phyloP scores from a whole-genome alignment of 805 yeast genomes.

The Candida wancherniae region DNA sequence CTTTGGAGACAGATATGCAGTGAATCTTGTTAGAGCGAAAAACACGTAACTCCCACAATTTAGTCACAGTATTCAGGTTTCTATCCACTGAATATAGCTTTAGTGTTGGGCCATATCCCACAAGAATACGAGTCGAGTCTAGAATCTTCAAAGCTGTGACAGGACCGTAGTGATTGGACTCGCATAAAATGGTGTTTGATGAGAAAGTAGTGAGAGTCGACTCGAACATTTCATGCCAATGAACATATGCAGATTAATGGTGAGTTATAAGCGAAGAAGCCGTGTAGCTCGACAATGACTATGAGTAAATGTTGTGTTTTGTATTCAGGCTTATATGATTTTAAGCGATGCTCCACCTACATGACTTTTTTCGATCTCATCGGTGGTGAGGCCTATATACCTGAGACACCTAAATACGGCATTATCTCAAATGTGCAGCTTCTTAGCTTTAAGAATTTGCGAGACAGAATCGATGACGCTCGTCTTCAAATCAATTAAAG shows the following conservation, averaged over 20 bases:
- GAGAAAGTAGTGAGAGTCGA: not conserved
- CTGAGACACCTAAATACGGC: too few relatives aligned
- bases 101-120: slow-evolving; percentile 70
- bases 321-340: too few relatives aligned
- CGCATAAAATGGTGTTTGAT: slow-evolving; percentile 5
- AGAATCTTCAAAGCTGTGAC: slow-evolving; percentile 56
- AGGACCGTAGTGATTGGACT: slow-evolving; percentile 55
- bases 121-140: slow-evolving; percentile 32
- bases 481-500: slow-evolving; percentile 34
- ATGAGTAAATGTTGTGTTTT: too few relatives aligned
- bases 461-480: slow-evolving; percentile 40
- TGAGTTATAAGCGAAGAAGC: not conserved
- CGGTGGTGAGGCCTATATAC: too few relatives aligned
- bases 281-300: not conserved
- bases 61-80: slow-evolving; percentile 20
- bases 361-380: too few relatives aligned
- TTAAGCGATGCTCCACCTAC: too few relatives aligned
- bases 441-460: slow-evolving; percentile 31
- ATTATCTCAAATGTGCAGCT: too few relatives aligned
- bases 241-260: not conserved
- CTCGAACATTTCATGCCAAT: slow-evolving; percentile 2
- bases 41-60: slow-evolving; percentile 39
- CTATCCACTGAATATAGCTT: slow-evolving; percentile 45
- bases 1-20: slow-evolving; percentile 47
- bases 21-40: slow-evolving; percentile 79